Conservation (phyloP, 1,139 yeast genomes). For the Arxiozyma telluris region DNA sequence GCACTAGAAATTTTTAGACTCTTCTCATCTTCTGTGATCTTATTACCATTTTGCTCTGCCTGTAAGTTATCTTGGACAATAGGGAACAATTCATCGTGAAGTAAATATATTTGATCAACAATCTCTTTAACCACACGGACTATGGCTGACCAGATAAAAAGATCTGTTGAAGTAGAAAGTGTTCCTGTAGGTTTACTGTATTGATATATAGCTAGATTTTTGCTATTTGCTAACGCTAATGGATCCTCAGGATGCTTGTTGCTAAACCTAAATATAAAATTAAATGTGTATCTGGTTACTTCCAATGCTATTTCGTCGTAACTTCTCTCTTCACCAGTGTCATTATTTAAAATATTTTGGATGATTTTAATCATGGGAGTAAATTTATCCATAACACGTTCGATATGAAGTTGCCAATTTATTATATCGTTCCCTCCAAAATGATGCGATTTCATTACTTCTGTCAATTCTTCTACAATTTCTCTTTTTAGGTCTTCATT, state of each 20-base stretch:
- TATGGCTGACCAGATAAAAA: slow-evolving; percentile 40
- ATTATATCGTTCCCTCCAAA: slow-evolving; percentile 36
- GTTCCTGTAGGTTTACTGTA: slow-evolving; percentile 37
- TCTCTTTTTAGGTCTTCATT: slow-evolving; percentile 26
- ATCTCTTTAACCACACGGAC: slow-evolving; percentile 33
- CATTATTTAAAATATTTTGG: slow-evolving; percentile 29
- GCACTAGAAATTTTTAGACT: slow-evolving; percentile 8
- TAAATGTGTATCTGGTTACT: slow-evolving; percentile 33
- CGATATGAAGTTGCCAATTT: slow-evolving; percentile 44
- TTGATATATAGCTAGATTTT: slow-evolving; percentile 34
- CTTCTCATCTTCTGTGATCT: neutral
- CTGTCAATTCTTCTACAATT: slow-evolving; percentile 32
- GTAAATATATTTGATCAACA: slow-evolving; percentile 31
- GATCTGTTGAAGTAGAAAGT: slow-evolving; percentile 35
- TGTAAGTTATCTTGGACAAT: slow-evolving; percentile 23
- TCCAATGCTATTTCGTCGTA: slow-evolving; percentile 24
- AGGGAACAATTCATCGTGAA: slow-evolving; percentile 25
- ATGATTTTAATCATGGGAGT: slow-evolving; percentile 38
- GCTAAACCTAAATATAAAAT: slow-evolving; percentile 37
- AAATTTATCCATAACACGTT: slow-evolving; percentile 41
- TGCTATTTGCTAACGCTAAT: slow-evolving; percentile 11
- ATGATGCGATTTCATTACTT: slow-evolving; percentile 22
- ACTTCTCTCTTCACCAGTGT: slow-evolving; percentile 3
- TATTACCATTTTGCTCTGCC: slow-evolving; percentile 4
- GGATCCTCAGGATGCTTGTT: slow-evolving; percentile 5